These are phyloP conservation scores for Quercus phellos DNA, from an alignment of 331 rosid genomes.

Conservation along the genomic window DNA sequence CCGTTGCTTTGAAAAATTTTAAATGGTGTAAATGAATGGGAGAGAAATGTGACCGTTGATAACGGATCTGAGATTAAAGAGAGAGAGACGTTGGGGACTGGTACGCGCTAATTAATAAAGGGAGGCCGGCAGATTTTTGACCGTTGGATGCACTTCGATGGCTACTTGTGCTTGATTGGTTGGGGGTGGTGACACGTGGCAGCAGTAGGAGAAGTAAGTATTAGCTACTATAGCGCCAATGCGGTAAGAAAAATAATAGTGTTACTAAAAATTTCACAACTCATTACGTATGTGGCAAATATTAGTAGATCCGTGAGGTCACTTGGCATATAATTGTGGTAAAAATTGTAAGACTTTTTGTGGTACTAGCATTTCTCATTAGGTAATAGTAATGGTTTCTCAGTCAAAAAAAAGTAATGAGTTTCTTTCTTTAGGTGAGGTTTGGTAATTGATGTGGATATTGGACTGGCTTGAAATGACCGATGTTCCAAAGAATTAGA, in stretches of 20 bases:
- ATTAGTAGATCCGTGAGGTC: rapidly evolving
- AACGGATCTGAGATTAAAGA: slow-evolving; percentile 35
- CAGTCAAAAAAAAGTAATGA: too few species aligned
- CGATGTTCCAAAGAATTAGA: too few species aligned
- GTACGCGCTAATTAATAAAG: slow-evolving; percentile 2
- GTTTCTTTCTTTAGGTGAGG: not conserved
- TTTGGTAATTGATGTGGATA: not conserved
- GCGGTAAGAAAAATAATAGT: rapidly evolving
- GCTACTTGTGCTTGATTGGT: slow-evolving; percentile 6
- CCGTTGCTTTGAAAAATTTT: too few species aligned
- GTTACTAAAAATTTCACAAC: rapidly evolving
- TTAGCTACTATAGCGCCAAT: too few species aligned
- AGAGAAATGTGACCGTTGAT: slow-evolving; percentile 32
- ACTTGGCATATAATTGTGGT: too few species aligned
- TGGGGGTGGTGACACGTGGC: not conserved
- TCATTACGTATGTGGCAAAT: rapidly evolving
- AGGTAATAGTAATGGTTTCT: too few species aligned
- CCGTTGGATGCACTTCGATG: slow-evolving; percentile 38
- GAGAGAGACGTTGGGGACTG: slow-evolving; percentile 29
- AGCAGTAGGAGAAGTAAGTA: not conserved
- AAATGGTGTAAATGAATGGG: not conserved
- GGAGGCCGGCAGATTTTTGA: slow-evolving; percentile 8
- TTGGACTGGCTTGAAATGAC: too few species aligned
- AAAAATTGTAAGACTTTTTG: too few species aligned
- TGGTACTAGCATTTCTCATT: rapidly evolving